Evolutionary conservation across 169 alveolate genomes (phyloP).

Genomic region (Plasmodium reichenowi): DNA sequence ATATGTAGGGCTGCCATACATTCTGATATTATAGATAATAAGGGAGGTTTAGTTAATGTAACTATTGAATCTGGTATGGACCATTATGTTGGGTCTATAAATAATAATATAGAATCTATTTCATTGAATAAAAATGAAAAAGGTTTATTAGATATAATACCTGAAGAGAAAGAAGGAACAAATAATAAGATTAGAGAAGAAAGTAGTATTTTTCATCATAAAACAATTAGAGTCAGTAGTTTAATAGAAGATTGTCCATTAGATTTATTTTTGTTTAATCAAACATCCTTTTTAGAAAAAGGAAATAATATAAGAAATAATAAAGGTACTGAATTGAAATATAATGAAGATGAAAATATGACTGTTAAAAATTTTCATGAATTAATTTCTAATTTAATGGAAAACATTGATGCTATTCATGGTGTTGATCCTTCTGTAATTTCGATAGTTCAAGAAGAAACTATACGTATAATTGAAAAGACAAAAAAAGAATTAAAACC

Average conservation of each 20-base stretch:
- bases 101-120: constrained; percentile 88
- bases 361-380: constrained; percentile 33
- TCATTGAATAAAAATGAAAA: constrained; percentile 84
- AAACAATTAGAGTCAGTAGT: constrained; percentile 62
- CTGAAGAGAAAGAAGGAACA: constrained; percentile 34
- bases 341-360: constrained; percentile 44
- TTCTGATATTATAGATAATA: constrained; percentile 86
- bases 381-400: constrained; percentile 73
- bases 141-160: constrained; percentile 81
- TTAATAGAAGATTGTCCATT: constrained; percentile 59
- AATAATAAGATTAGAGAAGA: constrained; percentile 75
- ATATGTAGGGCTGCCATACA: constrained; percentile 93
- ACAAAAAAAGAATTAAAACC: constrained; percentile 89
- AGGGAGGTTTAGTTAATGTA: constrained; percentile 89
- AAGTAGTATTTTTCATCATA: constrained; percentile 60
- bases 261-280: constrained; percentile 55
- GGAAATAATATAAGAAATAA: neutral
- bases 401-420: constrained; percentile 87
- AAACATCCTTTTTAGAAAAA: constrained; percentile 51
- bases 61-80: constrained; percentile 89
- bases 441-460: constrained; percentile 86
- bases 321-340: constrained; percentile 3
- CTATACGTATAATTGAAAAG: constrained; percentile 85
- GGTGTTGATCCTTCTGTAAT: constrained; percentile 90
- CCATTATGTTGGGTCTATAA: constrained; percentile 88